phyloP scores from a whole-genome alignment of 495 filamentous ascomycete genomes.

The Lentithecium fluviatile region DNA sequence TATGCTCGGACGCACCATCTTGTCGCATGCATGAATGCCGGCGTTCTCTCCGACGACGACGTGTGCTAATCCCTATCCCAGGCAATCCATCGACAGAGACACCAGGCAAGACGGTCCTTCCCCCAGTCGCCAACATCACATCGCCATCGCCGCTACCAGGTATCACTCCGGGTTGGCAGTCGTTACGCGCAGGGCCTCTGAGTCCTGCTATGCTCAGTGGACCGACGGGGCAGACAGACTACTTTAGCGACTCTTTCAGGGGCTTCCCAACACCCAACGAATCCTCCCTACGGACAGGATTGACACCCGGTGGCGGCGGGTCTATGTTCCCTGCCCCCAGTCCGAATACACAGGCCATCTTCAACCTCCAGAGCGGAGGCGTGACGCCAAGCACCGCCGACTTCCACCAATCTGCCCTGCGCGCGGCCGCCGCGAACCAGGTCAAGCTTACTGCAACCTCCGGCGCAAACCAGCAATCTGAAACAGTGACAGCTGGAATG shows the following conservation, averaged over 20 bases:
- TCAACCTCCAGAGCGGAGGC: constrained; percentile 74
- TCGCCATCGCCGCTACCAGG: constrained; percentile 83
- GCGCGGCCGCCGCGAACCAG: constrained; percentile 57
- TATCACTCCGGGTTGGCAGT: constrained; percentile 72
- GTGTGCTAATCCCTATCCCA: background rate
- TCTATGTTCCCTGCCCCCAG: constrained; percentile 96
- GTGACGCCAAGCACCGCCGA: constrained; percentile 88
- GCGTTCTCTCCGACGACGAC: background rate
- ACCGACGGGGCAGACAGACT: constrained; percentile 71
- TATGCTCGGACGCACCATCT: too few relatives aligned
- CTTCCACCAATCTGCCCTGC: constrained; percentile 90
- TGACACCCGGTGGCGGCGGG: constrained; percentile 93
- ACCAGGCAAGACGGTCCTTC: constrained; percentile 84
- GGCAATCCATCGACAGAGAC: constrained; percentile 68
- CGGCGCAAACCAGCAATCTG: constrained; percentile 52
- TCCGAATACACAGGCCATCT: constrained; percentile 78
- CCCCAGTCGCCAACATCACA: constrained; percentile 85
- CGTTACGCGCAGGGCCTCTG: constrained; percentile 84
- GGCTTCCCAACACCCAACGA: constrained; percentile 97
- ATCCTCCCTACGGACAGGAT: constrained; percentile 83
- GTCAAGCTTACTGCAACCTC: constrained; percentile 46
- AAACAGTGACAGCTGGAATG: constrained; percentile 44
- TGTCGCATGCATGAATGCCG: too few relatives aligned
- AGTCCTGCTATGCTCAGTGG: constrained; percentile 98
- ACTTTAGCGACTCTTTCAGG: constrained; percentile 70